These are phyloP conservation scores for Ajuga reptans DNA, from an alignment of 305 asterid genomes.

Conservation along the genomic window DNA sequence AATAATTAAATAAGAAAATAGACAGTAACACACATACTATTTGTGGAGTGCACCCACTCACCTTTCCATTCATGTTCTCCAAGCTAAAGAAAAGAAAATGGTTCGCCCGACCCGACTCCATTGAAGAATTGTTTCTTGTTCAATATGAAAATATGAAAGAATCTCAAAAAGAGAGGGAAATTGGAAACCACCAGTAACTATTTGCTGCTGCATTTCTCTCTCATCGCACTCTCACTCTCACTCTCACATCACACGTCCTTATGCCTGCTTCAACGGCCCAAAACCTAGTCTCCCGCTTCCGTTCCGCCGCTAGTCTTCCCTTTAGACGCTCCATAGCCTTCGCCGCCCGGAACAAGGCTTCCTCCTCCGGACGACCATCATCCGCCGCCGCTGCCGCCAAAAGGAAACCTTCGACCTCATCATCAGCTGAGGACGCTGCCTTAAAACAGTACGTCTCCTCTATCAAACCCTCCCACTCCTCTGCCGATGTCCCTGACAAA, in stretches of 20 bases:
- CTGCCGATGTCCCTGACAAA: not conserved
- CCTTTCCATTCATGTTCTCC: not conserved
- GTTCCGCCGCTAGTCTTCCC: constrained; percentile 33
- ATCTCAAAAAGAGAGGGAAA: constrained; percentile 10
- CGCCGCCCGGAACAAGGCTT: constrained; percentile 21
- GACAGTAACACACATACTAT: not conserved
- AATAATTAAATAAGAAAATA: too few relatives aligned
- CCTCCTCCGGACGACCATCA: constrained; percentile 9
- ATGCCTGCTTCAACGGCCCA: constrained; percentile 42
- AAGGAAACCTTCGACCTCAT: constrained; percentile 23
- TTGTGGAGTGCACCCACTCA: not conserved
- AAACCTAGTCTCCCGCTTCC: constrained; percentile 41
- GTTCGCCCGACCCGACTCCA: constrained; percentile 15
- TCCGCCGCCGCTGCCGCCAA: constrained; percentile 25
- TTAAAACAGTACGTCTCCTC: constrained; percentile 36
- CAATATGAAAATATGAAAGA: not conserved
- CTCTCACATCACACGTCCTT: constrained; percentile 11
- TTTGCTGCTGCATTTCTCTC: not conserved
- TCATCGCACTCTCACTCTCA: not conserved
- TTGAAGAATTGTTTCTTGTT: not conserved
- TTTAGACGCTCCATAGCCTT: constrained; percentile 18
- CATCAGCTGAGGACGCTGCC: constrained; percentile 31
- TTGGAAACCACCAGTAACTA: not conserved
- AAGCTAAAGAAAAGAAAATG: not conserved
- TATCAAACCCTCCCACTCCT: constrained; percentile 29